A percentile compares a stretch with the other conserved stretches of the same genome.
Conservation (phyloP, 164 flowering plant species). For the Protea cynaroides region DNA sequence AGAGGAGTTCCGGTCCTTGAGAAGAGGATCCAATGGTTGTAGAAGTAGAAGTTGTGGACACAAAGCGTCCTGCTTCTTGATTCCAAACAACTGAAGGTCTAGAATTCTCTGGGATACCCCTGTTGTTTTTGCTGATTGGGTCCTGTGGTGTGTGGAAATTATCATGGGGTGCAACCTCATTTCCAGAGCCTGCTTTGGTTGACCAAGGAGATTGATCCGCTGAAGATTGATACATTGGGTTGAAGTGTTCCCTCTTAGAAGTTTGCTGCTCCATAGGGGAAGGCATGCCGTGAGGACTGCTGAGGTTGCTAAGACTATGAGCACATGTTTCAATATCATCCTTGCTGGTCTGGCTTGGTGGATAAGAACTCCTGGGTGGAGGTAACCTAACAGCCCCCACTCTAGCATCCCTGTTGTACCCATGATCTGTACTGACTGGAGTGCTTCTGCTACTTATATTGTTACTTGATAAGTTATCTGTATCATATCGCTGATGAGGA, state of each 20-base stretch:
- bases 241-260: constrained; percentile 57
- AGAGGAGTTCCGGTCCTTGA: constrained; percentile 55
- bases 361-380: constrained; percentile 58
- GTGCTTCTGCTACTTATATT: constrained; percentile 67
- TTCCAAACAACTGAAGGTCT: constrained; percentile 75
- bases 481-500: constrained; percentile 44
- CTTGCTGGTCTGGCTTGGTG: constrained; percentile 75
- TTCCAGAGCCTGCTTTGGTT: constrained; percentile 29
- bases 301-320: constrained; percentile 52
- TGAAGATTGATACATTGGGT: constrained; percentile 65
- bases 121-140: constrained; percentile 26
- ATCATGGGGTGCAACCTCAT: constrained; percentile 19
- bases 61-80: constrained; percentile 77
- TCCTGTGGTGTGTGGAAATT: constrained; percentile 8
- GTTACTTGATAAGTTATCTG: constrained; percentile 53
- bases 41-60: constrained; percentile 46
- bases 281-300: constrained; percentile 61
- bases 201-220: constrained; percentile 58
- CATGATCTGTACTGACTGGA: constrained; percentile 45
- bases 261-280: constrained; percentile 31
- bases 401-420: constrained; percentile 29
- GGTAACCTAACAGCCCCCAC: constrained; percentile 38
- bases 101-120: constrained; percentile 19
- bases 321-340: constrained; percentile 59
- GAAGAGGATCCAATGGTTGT: constrained; percentile 30